Evolutionary conservation across 208 protist species (phyloP), one percentile per base, ranked within the genome.

Genomic region (Crithidia fasciculata): DNA sequence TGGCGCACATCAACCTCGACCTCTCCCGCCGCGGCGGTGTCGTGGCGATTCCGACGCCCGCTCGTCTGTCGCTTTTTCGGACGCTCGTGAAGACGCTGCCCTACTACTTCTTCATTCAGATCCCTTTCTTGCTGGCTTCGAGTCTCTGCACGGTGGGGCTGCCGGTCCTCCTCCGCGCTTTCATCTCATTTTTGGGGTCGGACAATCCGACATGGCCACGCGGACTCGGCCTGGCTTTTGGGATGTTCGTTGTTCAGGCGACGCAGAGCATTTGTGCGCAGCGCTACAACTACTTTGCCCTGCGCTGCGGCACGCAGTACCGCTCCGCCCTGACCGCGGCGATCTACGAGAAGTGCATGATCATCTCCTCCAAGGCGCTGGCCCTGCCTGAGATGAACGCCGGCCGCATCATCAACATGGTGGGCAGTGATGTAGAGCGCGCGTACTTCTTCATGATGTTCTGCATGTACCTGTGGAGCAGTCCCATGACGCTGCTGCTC

Each of bases 381-480:
- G 47, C 60, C 36, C 75, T 88, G 36, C 90, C 95, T 10, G 84
- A 88, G n/a, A 80, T 91, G 37, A 83, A 72, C 5, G 73, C 91
- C 45, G 93, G 93, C 18, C 82, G 88, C 18, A 87, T 97, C 59
- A 90, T 96, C 64, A 97, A 94, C 76, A 84, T 95, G 60, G 88
- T 87, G 47, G 80, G 76, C 5, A 73, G 54, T 28, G 72, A 77
- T 39, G 45, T 80, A 1, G 65, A 62, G 61, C 75, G 89, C 52
- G 66, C 94, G 39, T 69, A 84, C 10, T 78, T 82, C 40, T 60
- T 95, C 0, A 83, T 84, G 56, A 78, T 80, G 61, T 89, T 91
- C 67, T 49, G 95, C 16, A 86, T 95, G 60, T 91, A 91, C 52
- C 81, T 97, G 39, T 92, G 85, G 86, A 85, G 73, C 8, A 68